phyloP scores from a whole-genome alignment of 768 basidiomycete species.

The Serendipita vermifera region DNA sequence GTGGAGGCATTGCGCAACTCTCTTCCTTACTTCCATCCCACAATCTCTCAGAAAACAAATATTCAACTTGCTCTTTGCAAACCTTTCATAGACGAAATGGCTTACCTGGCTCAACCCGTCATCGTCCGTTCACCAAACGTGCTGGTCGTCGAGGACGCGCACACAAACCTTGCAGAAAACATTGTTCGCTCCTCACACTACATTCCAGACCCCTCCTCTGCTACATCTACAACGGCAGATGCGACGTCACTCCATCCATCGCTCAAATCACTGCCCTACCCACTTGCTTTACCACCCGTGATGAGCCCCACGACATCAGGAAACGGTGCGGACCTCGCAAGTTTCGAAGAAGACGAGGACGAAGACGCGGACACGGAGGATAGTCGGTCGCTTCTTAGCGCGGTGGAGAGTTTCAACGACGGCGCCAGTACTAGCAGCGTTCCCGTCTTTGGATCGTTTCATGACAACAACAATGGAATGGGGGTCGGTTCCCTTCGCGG shows the following conservation, averaged over 20 bases:
- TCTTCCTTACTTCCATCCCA: no score
- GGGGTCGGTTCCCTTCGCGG: background rate
- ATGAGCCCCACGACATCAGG: background rate
- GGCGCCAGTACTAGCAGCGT: no score
- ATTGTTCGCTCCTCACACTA: background rate
- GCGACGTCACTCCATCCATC: no score
- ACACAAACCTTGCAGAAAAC: background rate
- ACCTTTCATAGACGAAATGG: background rate
- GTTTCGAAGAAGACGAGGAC: constrained; percentile 6
- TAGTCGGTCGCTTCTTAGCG: background rate
- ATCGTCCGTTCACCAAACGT: background rate
- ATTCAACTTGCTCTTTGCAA: background rate
- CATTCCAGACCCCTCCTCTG: background rate
- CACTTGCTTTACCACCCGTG: background rate
- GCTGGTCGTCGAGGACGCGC: background rate
- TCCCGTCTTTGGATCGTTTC: background rate
- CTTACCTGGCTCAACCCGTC: background rate
- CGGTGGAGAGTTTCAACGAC: background rate
- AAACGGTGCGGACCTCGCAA: background rate
- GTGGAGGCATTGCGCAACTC: no score
- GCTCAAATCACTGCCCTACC: constrained; percentile 1
- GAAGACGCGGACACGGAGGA: background rate
- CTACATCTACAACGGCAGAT: background rate
- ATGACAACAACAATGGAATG: background rate
- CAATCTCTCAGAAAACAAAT: no score